These are phyloP conservation scores for Phyllosticta paracitricarpa DNA, from an alignment of 2,329 filamentous ascomycete species.

Conservation along the genomic window DNA sequence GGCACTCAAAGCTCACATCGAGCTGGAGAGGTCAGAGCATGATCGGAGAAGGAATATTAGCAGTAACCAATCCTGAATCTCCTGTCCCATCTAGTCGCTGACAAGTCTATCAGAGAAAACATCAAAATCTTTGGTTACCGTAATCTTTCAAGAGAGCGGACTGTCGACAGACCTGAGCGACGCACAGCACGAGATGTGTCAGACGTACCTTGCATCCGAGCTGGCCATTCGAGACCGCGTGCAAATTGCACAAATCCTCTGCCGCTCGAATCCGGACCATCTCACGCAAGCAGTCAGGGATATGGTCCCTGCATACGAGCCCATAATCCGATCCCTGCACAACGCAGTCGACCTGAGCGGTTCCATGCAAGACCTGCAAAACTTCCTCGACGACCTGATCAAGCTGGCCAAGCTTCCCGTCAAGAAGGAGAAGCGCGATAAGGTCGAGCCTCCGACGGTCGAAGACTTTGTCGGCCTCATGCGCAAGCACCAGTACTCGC, in stretches of 20 bases:
- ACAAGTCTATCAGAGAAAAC: constrained; percentile 16
- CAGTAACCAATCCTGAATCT: constrained; percentile 17
- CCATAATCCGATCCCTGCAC: constrained; percentile 63
- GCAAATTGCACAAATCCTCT: constrained; percentile 56
- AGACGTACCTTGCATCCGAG: constrained; percentile 62
- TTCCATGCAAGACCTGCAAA: constrained; percentile 56
- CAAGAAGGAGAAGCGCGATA: constrained; percentile 20
- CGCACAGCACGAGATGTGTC: constrained; percentile 51
- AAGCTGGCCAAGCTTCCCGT: constrained; percentile 36
- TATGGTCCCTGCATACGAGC: constrained; percentile 58
- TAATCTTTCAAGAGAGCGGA: constrained; percentile 49
- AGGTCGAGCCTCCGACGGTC: constrained; percentile 43
- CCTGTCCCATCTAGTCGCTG: constrained; percentile 3
- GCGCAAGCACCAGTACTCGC: constrained; percentile 50
- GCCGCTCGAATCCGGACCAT: constrained; percentile 58
- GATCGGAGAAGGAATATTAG: constrained; percentile 51
- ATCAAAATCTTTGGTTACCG: constrained; percentile 53
- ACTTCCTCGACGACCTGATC: constrained; percentile 63
- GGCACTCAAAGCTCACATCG: constrained; percentile 50
- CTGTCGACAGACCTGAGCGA: constrained; percentile 44
- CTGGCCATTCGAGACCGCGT: constrained; percentile 66
- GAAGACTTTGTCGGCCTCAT: constrained; percentile 63
- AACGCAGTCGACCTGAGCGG: constrained; percentile 60
- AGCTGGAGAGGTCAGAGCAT: constrained; percentile 45
- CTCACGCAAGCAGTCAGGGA: constrained; percentile 61